Percentiles rank a stretch among this genome's conserved stretches.
Evolutionary conservation across 139 green algal species (phyloP).

Genomic region (Ostreobium quekettii): DNA sequence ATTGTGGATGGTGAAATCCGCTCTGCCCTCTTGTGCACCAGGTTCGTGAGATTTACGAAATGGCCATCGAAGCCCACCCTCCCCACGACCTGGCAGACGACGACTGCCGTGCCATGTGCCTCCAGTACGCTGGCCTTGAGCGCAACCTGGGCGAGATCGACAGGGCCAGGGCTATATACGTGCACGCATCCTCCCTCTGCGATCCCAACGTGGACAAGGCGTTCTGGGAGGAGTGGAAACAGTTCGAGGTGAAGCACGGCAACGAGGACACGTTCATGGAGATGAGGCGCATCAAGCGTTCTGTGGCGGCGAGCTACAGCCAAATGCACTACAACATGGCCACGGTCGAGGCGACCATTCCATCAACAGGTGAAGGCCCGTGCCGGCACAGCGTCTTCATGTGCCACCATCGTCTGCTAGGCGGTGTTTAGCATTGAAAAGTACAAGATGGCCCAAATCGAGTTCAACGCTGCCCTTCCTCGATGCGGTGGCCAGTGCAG

Average conservation of each 20-base stretch:
- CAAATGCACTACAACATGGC: constrained; percentile 80
- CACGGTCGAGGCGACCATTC: constrained; percentile 49
- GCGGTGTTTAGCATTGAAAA: no score
- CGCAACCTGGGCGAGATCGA: constrained; percentile 88
- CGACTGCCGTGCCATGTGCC: constrained; percentile 69
- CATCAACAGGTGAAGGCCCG: no score
- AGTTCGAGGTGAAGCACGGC: constrained; percentile 84
- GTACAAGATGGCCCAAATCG: no score
- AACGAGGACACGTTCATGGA: constrained; percentile 96
- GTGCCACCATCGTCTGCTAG: no score
- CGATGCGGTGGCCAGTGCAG: no score
- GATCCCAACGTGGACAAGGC: constrained; percentile 28
- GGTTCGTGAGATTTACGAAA: constrained; percentile 92
- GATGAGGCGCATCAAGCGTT: constrained; percentile 95
- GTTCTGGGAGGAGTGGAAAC: constrained; percentile 93
- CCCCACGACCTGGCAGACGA: constrained; percentile 59
- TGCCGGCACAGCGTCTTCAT: no score
- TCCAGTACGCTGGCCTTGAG: constrained; percentile 80
- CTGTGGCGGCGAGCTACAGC: constrained; percentile 61
- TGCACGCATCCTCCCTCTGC: constrained; percentile 63
- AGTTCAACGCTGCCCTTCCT: no score
- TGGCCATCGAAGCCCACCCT: constrained; percentile 67
- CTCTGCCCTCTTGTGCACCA: no score
- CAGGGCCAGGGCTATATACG: constrained; percentile 84
- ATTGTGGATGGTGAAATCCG: no score